Base-by-base conservation (phyloP, 495 filamentous ascomycete species). In the Neurospora sp. region DNA sequence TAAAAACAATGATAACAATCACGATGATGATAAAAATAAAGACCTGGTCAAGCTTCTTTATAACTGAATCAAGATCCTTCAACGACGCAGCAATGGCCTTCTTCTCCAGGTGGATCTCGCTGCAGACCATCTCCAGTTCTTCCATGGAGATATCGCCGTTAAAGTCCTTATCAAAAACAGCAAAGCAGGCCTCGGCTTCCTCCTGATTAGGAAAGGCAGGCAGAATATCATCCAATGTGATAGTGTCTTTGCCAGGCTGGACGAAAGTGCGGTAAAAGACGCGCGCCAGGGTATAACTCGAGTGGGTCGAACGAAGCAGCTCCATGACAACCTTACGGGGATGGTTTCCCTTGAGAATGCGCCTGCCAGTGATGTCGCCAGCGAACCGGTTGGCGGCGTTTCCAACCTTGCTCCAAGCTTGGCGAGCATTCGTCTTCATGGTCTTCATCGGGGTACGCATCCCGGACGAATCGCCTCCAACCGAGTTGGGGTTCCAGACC, bases 121-220 rank as follows among this genome's bases (percentile, higher is more conserved):
- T 94, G 81, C 94, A 97, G 9, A 95, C 93, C 35, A 93, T 89
- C 78, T 98, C 95, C 18, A 98, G 86, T 81, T 98, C 95, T 72
- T 96, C 93, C 90, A 97, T 96, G 8, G 93, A 96, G 59, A 98
- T 96, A 79, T 98, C 94, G 18, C 96, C 96, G 75, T 98, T 98
- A 83, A 99, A 88, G 77, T 99, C 96, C 74, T 94, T 94, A 82
- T 99, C 95, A 72, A 98, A 98, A 87, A 97, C 94, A 71, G 85
- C 84, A 74, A 99, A 99, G 14, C 94, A 94, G 2, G 93, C 92
- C 71, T 98, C 93, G 3, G 94, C 93, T 77, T 98, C 94, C 27
- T 97, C 94, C 72, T 89, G 85, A 46, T 89, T 92, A n/a, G 91
- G 88, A 76, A 97, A 98, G 3, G 92, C 95, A 38, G 87, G 85